Base-by-base conservation (phyloP, 2,329 filamentous ascomycete species). In the Gaeumannomyces sp. region DNA sequence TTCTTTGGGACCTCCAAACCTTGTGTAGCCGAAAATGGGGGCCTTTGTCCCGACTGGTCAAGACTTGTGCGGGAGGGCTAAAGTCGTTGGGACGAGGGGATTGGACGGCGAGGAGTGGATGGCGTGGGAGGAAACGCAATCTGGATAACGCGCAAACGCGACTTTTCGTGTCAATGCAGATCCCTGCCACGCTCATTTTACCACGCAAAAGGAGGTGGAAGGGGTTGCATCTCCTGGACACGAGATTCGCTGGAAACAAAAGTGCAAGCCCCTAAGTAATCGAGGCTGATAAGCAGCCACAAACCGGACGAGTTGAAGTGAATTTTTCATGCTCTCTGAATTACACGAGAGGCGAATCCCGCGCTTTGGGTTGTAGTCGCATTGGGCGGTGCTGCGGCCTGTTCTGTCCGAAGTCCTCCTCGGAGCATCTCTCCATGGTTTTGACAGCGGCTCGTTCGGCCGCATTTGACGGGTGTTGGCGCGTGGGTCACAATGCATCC, bases 251-350 rank as follows among this genome's bases (percentile, higher is more conserved):
- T 19, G 57, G 14, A 59, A 59, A 25, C 16, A 7, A 59, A 29
- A n/a, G 19, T 5, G 45, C 16, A 22, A 50, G 19, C 19, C 16
- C 19, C 45, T 2, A 50, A n/a, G 19, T 1, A 50, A 50, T 50
- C 45, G 8, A 50, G 45, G 45, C 45, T 22, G 38, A 45, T 14
- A 4, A 19, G 31, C 38, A 2, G 19, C 19, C 22, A 53, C 45
- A 11, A n/a, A n/a, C 45, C 7, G 45, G 75, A 81, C 10, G 72
- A 73, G 22, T 66, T 73, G 22, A 16, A 59, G 25, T 27, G 27
- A 59, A 59, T 16, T 4, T 4, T 8, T 59, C 57, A 59, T 59
- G 57, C 56, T 29, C 13, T 58, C 19, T 1, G 38, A 19, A 53
- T 53, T 53, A n/a, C 45, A 53, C 45, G 19, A 53, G 22, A n/a